These are phyloP conservation scores for Penicillium goetzii DNA, from an alignment of 495 filamentous ascomycete species.

Conservation along the genomic window DNA sequence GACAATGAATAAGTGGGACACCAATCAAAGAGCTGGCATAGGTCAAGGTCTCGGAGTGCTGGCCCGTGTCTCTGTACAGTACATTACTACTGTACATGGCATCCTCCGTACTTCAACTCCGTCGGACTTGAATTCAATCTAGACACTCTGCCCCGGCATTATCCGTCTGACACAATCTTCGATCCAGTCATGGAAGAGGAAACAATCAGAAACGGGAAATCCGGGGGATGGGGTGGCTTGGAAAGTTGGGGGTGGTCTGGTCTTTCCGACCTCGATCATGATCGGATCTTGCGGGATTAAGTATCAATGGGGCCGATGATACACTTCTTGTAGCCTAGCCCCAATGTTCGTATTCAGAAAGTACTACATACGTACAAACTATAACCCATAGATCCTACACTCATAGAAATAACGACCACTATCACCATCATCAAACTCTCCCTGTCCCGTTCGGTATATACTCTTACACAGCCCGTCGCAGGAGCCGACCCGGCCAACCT, in stretches of 20 bases:
- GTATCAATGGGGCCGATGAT: neutral
- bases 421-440: neutral
- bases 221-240: constrained; percentile 15
- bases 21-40: constrained; percentile 25
- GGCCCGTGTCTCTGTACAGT: neutral
- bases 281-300: constrained; percentile 2
- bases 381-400: neutral
- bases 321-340: neutral
- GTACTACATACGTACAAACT: too few relatives aligned
- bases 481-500: constrained; percentile 22
- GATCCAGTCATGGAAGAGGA: constrained; percentile 1
- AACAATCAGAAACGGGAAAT: constrained; percentile 5
- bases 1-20: constrained; percentile 9
- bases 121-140: neutral
- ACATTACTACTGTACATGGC: too few relatives aligned
- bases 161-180: constrained; percentile 9
- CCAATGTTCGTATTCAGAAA: neutral
- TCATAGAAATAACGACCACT: neutral
- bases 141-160: neutral
- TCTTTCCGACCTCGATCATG: neutral
- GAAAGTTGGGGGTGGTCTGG: neutral
- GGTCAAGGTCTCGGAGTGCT: constrained; percentile 12
- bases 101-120: neutral
- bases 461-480: neutral
- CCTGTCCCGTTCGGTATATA: neutral